Conservation (phyloP, 1,139 yeast genomes). For the Yamadazyma sp. region DNA sequence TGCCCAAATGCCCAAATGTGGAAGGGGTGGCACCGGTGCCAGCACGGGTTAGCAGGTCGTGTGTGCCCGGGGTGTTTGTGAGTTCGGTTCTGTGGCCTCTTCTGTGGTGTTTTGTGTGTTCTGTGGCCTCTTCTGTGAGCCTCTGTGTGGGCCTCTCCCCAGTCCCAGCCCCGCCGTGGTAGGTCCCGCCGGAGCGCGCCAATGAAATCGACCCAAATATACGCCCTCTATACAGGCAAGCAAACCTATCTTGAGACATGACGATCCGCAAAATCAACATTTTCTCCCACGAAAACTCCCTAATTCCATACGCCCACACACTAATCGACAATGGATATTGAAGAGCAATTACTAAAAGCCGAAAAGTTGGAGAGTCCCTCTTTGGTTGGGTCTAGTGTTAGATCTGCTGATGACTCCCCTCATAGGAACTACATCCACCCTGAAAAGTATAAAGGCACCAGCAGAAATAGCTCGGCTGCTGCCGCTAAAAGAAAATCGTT, state of each 20-base stretch:
- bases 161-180: not conserved
- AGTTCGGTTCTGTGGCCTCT: too few relatives aligned
- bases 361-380: slow-evolving; percentile 54
- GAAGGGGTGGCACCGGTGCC: too few relatives aligned
- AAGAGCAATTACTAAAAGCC: slow-evolving; percentile 54
- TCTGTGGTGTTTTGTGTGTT: too few relatives aligned
- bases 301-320: not conserved
- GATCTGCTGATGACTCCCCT: slow-evolving; percentile 52
- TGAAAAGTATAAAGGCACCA: slow-evolving; percentile 30
- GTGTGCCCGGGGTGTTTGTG: too few relatives aligned
- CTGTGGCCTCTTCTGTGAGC: too few relatives aligned
- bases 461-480: slow-evolving; percentile 13
- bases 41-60: too few relatives aligned
- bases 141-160: too few relatives aligned
- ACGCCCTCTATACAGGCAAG: slow-evolving; percentile 1
- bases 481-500: slow-evolving; percentile 10
- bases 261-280: slow-evolving; percentile 1
- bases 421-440: slow-evolving; percentile 52
- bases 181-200: not conserved
- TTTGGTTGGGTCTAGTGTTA: slow-evolving; percentile 53
- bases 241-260: not conserved
- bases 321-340: slow-evolving; percentile 48
- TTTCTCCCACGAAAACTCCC: not conserved
- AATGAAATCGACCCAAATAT: not conserved
- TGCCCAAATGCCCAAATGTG: too few relatives aligned